Percentiles rank a stretch among this genome's conserved stretches.
Conservation (phyloP, 2,329 filamentous ascomycete species). For the Colletotrichum euphorbiae region DNA sequence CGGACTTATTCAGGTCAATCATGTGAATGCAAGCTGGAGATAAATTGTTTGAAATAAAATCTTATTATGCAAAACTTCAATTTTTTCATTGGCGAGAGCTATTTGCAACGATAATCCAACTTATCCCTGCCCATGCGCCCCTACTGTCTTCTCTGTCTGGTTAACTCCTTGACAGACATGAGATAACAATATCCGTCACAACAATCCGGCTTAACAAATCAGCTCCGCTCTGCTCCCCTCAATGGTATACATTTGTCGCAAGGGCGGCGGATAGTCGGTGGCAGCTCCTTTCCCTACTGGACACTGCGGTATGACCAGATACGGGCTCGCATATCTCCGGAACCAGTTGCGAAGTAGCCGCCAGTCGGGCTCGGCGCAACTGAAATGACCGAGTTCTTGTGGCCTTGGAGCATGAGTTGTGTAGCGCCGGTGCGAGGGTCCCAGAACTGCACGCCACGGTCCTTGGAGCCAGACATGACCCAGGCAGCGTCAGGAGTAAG, state of each 20-base stretch:
- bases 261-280: too few species aligned
- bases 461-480: conserved; percentile 98
- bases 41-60: not conserved
- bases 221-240: conserved; percentile 1
- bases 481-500: conserved; percentile 93
- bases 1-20: conserved; percentile 76
- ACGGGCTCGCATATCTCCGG: conserved; percentile 95
- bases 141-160: conserved; percentile 28
- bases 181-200: conserved; percentile 16
- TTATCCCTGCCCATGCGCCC: conserved; percentile 39
- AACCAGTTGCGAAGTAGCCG: conserved; percentile 92
- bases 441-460: conserved; percentile 98
- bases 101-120: conserved; percentile 36
- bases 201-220: conserved; percentile 15
- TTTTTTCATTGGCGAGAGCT: conserved; percentile 39
- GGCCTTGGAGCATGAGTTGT: conserved; percentile 97
- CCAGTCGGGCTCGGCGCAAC: conserved; percentile 93
- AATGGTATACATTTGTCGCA: conserved; percentile 20
- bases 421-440: conserved; percentile 92
- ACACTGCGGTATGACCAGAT: conserved; percentile 85
- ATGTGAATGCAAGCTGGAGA: conserved; percentile 47
- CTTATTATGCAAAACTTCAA: conserved; percentile 21
- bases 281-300: conserved; percentile 21
- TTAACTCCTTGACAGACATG: conserved; percentile 26
- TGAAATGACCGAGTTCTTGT: conserved; percentile 99